Conservation (phyloP, 768 basidiomycete genomes). For the Ephemerocybe angulata region DNA sequence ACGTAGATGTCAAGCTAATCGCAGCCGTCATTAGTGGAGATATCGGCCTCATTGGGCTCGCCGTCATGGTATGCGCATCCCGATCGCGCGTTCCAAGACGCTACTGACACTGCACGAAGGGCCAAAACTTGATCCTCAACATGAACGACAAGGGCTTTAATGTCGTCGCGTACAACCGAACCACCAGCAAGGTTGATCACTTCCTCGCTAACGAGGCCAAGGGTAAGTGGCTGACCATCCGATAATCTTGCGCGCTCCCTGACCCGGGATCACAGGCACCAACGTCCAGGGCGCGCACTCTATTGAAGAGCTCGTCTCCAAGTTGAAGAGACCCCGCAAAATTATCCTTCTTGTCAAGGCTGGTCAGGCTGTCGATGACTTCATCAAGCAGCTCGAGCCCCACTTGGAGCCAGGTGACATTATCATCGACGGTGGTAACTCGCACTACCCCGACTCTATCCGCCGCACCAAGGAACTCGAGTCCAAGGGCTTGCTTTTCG, state of each 20-base stretch:
- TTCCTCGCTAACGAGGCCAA: slow-evolving; percentile 98
- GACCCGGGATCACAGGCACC: slow-evolving; percentile 58
- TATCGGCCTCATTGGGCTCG: slow-evolving; percentile 96
- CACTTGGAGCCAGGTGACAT: slow-evolving; percentile 95
- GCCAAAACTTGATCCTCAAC: slow-evolving; percentile 95
- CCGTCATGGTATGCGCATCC: slow-evolving; percentile 83
- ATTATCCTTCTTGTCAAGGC: slow-evolving; percentile 99
- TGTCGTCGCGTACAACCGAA: slow-evolving; percentile 97
- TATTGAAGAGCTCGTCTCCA: slow-evolving; percentile 82
- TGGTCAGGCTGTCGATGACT: slow-evolving; percentile 91
- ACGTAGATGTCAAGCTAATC: slow-evolving; percentile 10
- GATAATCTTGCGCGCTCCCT: slow-evolving; percentile 15
- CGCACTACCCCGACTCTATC: slow-evolving; percentile 97
- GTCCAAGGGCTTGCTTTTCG: slow-evolving; percentile 91
- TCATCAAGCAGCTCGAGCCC: slow-evolving; percentile 86
- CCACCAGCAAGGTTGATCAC: slow-evolving; percentile 89
- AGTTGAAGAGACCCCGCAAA: slow-evolving; percentile 94
- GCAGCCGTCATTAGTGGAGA: slow-evolving; percentile 63
- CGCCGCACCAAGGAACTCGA: slow-evolving; percentile 93
- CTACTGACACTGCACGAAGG: slow-evolving; percentile 42
- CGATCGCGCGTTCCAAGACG: slow-evolving; percentile 16
- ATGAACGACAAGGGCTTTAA: slow-evolving; percentile 99
- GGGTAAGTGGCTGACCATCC: slow-evolving; percentile 49
- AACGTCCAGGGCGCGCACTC: slow-evolving; percentile 95
- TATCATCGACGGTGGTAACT: slow-evolving; percentile 99